These are phyloP conservation scores for Salix brachista DNA, from an alignment of 345 rosid species.

Conservation along the genomic window DNA sequence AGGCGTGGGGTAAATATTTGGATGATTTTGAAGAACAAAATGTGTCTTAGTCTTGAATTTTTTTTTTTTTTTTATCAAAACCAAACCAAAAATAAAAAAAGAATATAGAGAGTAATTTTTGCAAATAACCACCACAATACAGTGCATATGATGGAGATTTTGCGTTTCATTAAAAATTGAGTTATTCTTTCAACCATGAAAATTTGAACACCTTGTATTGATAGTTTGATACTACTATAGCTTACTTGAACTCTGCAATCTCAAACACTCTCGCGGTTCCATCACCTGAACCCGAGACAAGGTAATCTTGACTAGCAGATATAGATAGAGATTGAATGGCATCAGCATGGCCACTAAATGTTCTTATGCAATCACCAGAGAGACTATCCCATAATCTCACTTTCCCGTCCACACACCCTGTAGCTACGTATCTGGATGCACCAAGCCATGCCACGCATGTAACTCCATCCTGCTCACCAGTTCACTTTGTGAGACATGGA, in stretches of 20 bases:
- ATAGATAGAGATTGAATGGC: conserved; percentile 54
- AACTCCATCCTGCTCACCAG: conserved; percentile 59
- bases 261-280: conserved; percentile 76
- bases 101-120: too few species aligned
- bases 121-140: too few species aligned
- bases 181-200: too few species aligned
- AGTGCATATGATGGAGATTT: too few species aligned
- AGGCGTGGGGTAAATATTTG: too few species aligned
- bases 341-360: conserved; percentile 59
- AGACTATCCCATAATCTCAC: conserved; percentile 81
- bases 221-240: background rate
- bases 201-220: background rate
- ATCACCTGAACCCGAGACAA: conserved; percentile 67
- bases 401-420: conserved; percentile 74
- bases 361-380: conserved; percentile 60
- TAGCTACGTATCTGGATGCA: conserved; percentile 54
- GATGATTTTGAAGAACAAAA: too few species aligned
- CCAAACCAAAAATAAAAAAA: too few species aligned
- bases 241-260: conserved; percentile 42
- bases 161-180: too few species aligned
- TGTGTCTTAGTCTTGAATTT: too few species aligned
- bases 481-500: background rate
- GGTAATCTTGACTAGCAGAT: conserved; percentile 45
- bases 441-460: conserved; percentile 81
- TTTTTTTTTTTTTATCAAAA: too few species aligned